Evolutionary conservation across 352 stramenopile genomes (phyloP), one percentile per base, ranked within the genome.

Genomic region (Thalassiosira ordinaria): DNA sequence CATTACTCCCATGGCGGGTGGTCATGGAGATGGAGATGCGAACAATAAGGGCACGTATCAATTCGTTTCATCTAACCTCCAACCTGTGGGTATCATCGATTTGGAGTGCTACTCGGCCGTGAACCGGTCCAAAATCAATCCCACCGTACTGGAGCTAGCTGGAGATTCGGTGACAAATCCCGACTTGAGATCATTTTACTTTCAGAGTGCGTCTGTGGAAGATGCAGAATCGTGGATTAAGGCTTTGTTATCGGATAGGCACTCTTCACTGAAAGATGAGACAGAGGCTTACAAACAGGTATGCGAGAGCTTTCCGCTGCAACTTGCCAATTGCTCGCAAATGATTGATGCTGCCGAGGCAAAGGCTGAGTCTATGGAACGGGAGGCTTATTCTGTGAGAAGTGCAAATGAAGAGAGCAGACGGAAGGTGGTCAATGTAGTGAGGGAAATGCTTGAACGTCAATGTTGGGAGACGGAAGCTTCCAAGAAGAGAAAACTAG

Each of bases 31-130:
- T 44, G 39, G 37, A 0, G 59, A 67, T 22, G 37, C 6, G 4
- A 55, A 55, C 24, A 74, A 55, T 37, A 72, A 72, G 24, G 65
- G 65, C 46, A 82, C 69, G 3, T 82, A 82, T 56, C 65, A 82
- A 44, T 82, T 82, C 27, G 66, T 74, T 11, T 65, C 65, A 0
- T 78, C 74, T 0, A 84, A 76, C 71, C 52, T 88, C 20, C 73
- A 90, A 70, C 92, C 92, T 5, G 84, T 90, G 26, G 92, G 92
- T 8, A 95, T 96, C 57, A 95, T 96, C 76, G 92, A 96, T 86
- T 80, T 96, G 52, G 91, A 96, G 65, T 93, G 88, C 71, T 96
- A 96, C 71, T 91, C 86, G 1, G 77, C 74, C 0, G 80, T 95
- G 3, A 85, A 93, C 72, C 68, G 90, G 1, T 87, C 76, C 37